A percentile compares a stretch with the other conserved stretches of the same genome.
These are phyloP conservation scores for Ascochyta rabiei DNA, from an alignment of 2,329 filamentous ascomycete genomes.

Conservation along the genomic window DNA sequence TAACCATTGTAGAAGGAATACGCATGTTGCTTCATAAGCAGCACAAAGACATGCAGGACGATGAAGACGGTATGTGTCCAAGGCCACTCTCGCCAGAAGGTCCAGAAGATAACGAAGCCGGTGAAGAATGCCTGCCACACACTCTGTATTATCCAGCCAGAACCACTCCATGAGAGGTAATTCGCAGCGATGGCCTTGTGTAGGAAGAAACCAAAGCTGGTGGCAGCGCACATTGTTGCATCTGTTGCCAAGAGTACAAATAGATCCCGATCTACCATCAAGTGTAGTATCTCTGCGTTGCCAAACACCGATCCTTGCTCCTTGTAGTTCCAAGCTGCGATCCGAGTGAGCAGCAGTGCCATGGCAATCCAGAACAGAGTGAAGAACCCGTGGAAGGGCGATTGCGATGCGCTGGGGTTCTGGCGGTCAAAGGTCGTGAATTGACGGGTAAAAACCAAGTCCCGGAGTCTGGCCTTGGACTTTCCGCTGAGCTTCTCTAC, in stretches of 20 bases:
- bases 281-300: constrained; percentile 71
- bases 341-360: constrained; percentile 68
- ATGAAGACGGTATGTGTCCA: constrained; percentile 85
- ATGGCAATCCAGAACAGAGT: constrained; percentile 78
- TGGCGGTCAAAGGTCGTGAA: constrained; percentile 78
- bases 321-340: constrained; percentile 71
- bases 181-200: constrained; percentile 66
- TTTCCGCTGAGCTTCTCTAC: constrained; percentile 41
- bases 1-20: constrained; percentile 82
- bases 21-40: constrained; percentile 85
- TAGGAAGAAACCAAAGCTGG: constrained; percentile 68
- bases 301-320: constrained; percentile 72
- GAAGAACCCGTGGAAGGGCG: constrained; percentile 79
- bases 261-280: constrained; percentile 67
- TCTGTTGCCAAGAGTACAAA: constrained; percentile 65
- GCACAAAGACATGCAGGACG: constrained; percentile 73
- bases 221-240: constrained; percentile 70
- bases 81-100: constrained; percentile 75
- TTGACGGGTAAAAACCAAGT: constrained; percentile 73
- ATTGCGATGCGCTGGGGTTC: constrained; percentile 68
- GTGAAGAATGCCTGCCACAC: constrained; percentile 74
- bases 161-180: constrained; percentile 69
- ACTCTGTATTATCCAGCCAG: constrained; percentile 77
- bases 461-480: constrained; percentile 52
- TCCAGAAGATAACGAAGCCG: constrained; percentile 66